phyloP scores from a whole-genome alignment of 2,329 filamentous ascomycete species.

The Botrytis fabae region DNA sequence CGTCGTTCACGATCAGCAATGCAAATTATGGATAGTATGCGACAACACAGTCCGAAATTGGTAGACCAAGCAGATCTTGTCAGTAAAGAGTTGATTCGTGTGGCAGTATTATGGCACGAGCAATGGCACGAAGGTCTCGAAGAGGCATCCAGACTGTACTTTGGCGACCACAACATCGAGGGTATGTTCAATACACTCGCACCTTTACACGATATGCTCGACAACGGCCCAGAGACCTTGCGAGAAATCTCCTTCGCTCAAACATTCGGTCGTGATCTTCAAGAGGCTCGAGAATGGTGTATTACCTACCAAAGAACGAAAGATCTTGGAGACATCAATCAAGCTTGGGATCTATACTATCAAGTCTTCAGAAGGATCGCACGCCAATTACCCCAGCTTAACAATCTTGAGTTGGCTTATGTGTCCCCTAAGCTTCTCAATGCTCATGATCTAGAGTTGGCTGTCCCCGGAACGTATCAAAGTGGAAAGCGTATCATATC shows the following conservation, averaged over 20 bases:
- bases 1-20: constrained; percentile 83
- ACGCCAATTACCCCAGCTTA: constrained; percentile 88
- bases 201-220: constrained; percentile 87
- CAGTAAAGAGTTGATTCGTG: constrained; percentile 93
- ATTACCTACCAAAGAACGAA: constrained; percentile 84
- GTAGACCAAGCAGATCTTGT: constrained; percentile 95
- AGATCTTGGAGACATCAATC: constrained; percentile 92
- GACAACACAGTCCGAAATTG: constrained; percentile 85
- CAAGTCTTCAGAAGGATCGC: constrained; percentile 96
- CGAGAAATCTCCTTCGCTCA: constrained; percentile 97
- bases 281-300: constrained; percentile 95
- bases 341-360: constrained; percentile 99
- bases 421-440: constrained; percentile 91
- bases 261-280: constrained; percentile 91
- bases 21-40: constrained; percentile 97
- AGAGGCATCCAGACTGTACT: constrained; percentile 94
- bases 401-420: constrained; percentile 90
- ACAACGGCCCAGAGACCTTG: constrained; percentile 87
- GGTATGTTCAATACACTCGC: constrained; percentile 93
- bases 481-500: constrained; percentile 75
- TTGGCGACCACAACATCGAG: constrained; percentile 95
- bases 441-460: constrained; percentile 82
- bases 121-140: constrained; percentile 98
- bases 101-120: constrained; percentile 97
- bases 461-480: constrained; percentile 92